These are phyloP conservation scores for Plantago lanceolata DNA, from an alignment of 305 asterid genomes.

Conservation along the genomic window DNA sequence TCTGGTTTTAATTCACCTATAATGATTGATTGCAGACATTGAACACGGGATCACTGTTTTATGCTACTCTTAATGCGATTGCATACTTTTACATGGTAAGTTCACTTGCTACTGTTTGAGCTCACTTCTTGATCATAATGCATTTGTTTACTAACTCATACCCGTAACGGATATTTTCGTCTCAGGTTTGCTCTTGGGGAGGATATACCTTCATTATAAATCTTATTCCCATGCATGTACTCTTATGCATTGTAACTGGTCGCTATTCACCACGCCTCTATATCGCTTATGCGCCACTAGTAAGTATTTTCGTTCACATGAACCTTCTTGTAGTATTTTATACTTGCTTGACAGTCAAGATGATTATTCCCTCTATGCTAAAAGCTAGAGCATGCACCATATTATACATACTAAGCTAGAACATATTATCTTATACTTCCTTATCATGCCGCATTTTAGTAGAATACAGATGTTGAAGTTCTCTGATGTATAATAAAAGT, in stretches of 20 bases:
- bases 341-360: constrained; percentile 9
- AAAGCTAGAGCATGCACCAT: constrained; percentile 6
- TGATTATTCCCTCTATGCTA: background rate
- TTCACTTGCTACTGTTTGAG: constrained; percentile 19
- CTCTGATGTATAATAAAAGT: no score
- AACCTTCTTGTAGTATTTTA: constrained; percentile 10
- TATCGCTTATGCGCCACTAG: constrained; percentile 94
- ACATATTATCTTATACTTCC: no score
- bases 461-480: no score
- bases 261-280: constrained; percentile 90
- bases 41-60: constrained; percentile 96
- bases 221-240: constrained; percentile 98
- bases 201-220: constrained; percentile 97
- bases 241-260: constrained; percentile 89
- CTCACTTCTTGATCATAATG: constrained; percentile 6
- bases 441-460: no score
- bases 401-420: no score
- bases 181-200: constrained; percentile 99
- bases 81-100: constrained; percentile 97
- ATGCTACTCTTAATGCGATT: constrained; percentile 84
- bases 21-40: constrained; percentile 60
- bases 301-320: constrained; percentile 40
- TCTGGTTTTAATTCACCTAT: constrained; percentile 26
- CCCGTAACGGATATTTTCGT: constrained; percentile 13
- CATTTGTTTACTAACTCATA: constrained; percentile 20